These are phyloP conservation scores for Candida verbasci DNA, from an alignment of 805 yeast species.

Conservation along the genomic window DNA sequence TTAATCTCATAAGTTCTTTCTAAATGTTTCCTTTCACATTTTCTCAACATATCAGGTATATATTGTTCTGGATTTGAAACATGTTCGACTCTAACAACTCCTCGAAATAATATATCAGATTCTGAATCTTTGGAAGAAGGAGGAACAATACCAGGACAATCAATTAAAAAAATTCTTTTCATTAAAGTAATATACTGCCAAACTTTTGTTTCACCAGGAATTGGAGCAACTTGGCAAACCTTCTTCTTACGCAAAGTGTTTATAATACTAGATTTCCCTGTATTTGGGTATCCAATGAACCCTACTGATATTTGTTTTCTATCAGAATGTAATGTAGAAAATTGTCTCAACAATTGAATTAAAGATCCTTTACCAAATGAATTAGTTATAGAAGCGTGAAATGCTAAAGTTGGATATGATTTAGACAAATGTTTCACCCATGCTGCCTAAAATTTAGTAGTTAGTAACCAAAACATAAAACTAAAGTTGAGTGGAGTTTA, in stretches of 20 bases:
- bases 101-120: constrained; percentile 88
- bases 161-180: constrained; percentile 93
- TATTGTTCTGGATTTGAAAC: constrained; percentile 94
- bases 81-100: constrained; percentile 98
- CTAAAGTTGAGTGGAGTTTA: no score
- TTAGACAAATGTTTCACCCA: constrained; percentile 96
- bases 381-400: constrained; percentile 96
- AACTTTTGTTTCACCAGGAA: constrained; percentile 98
- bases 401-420: constrained; percentile 90
- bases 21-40: constrained; percentile 84
- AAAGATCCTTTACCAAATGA: constrained; percentile 97
- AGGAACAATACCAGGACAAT: constrained; percentile 99
- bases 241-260: constrained; percentile 91
- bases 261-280: constrained; percentile 96
- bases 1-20: constrained; percentile 93
- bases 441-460: constrained; percentile 66
- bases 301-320: constrained; percentile 97
- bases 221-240: constrained; percentile 96
- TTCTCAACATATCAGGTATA: constrained; percentile 77
- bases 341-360: constrained; percentile 90
- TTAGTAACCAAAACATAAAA: constrained; percentile 13
- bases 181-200: constrained; percentile 98
- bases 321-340: constrained; percentile 83
- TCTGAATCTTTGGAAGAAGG: constrained; percentile 87
- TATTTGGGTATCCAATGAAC: constrained; percentile 94